A percentile compares a stretch with the other conserved stretches of the same genome.
These are phyloP conservation scores for Boletus pseudo-olivaceus DNA, from an alignment of 768 basidiomycete genomes.

Conservation along the genomic window DNA sequence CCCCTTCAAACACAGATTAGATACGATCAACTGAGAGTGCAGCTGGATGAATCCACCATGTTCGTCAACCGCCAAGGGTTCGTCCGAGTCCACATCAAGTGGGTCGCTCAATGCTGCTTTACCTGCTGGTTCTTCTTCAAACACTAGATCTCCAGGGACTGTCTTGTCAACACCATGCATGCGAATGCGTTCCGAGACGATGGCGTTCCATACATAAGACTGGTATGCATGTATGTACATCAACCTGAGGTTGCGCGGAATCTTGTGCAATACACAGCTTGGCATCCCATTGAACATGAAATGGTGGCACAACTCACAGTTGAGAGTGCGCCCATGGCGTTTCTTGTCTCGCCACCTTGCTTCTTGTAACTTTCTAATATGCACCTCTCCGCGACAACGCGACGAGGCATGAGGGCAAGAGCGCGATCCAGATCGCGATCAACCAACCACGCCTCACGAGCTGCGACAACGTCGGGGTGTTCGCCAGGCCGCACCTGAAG, in stretches of 20 bases:
- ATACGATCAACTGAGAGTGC: not conserved
- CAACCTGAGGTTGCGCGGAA: conserved; percentile 88
- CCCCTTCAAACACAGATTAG: conserved; percentile 20
- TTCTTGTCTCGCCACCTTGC: conserved; percentile 71
- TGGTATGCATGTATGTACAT: conserved; percentile 99
- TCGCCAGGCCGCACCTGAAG: conserved; percentile 84
- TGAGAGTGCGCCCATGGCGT: conserved; percentile 83
- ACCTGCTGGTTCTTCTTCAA: conserved; percentile 41
- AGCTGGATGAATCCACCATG: conserved; percentile 24
- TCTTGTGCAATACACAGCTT: conserved; percentile 46
- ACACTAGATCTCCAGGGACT: conserved; percentile 88
- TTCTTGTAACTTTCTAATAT: conserved; percentile 88
- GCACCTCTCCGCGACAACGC: conserved; percentile 91
- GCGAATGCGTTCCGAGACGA: conserved; percentile 90
- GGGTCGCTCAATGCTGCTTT: conserved; percentile 28
- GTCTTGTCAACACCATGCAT: conserved; percentile 69
- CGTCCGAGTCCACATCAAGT: conserved; percentile 28
- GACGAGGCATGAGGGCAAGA: conserved; percentile 78
- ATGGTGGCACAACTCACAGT: conserved; percentile 47
- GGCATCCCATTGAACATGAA: not conserved
- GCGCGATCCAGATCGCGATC: conserved; percentile 80
- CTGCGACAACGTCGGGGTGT: conserved; percentile 84
- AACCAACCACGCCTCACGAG: conserved; percentile 84
- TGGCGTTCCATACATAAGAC: conserved; percentile 97
- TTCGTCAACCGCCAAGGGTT: conserved; percentile 34